Base-by-base conservation (phyloP, 371 early-diverging fungal genomes). In the Smittium mucronatum region DNA sequence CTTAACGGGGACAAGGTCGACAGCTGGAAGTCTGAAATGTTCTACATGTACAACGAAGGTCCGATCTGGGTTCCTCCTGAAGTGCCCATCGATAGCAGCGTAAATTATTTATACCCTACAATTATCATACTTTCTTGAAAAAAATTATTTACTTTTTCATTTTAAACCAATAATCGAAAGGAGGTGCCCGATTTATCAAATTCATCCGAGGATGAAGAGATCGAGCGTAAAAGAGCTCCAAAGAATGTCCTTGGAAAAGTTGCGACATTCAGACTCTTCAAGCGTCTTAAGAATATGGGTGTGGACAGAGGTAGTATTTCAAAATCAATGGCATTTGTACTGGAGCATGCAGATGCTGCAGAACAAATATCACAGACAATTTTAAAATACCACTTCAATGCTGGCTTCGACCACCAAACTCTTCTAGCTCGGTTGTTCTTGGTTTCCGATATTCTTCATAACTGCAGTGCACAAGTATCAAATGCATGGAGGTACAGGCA, bases 61-160 rank as follows among this genome's bases (percentile, higher is more conserved):
- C 86, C 91, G 5, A 75, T 86, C 63, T 95, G 94, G 93, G 79
- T 88, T 29, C 95, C 97, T 25, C 95, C 95, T 2, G 80, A 85
- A 58, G 76, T 88, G 36, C 85, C 90, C 0, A 88, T 89, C 69
- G 79, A 86, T 29, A 89, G 89, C 69, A 84, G 87, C 67, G 84
- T 87, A 74, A 47, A 73, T 69, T 17, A 68, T 36, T 34, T 32
- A 34, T 0, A 78, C 76, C 57, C 17, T 57, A 57, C n/a, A 57
- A 17, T 57, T 57, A 57, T 17, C 17, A 57, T 17, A 57, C n/a
- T 57, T n/a, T n/a, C n/a, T n/a, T n/a, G n/a, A n/a, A n/a, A n/a
- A n/a, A n/a, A n/a, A n/a, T n/a, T n/a, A n/a, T n/a, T n/a, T n/a
- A n/a, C n/a, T n/a, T n/a, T n/a, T n/a, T n/a, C 17, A 17, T 17